Evolutionary conservation across 208 protist genomes (phyloP).

Genomic region (Leishmania amazonensis): DNA sequence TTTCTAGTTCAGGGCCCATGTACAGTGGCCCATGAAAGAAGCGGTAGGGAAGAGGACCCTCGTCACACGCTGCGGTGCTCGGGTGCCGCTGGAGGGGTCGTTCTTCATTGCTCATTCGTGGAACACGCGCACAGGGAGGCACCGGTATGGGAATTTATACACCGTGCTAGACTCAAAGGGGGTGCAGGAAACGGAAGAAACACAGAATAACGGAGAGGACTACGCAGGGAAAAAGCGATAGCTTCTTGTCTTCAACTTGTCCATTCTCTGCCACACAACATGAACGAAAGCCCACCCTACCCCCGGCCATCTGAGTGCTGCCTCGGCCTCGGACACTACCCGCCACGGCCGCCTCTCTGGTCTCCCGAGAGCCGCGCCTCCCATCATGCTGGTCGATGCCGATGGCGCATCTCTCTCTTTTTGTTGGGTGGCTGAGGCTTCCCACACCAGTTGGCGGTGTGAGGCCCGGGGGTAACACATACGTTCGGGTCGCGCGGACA

Average conservation of each 20-base stretch:
- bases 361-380: neutral
- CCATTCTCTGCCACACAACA: neutral
- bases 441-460: neutral
- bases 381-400: neutral
- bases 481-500: neutral
- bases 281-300: neutral
- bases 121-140: neutral
- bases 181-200: neutral
- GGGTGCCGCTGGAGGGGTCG: neutral
- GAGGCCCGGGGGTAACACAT: neutral
- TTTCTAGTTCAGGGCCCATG: neutral
- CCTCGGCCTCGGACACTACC: too few species aligned
- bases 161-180: neutral
- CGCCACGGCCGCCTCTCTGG: neutral
- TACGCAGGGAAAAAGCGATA: neutral
- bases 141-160: neutral
- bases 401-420: too few species aligned
- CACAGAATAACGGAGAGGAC: neutral
- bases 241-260: neutral
- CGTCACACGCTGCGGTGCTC: neutral
- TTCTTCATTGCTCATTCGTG: neutral
- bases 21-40: neutral
- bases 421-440: neutral
- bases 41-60: neutral
- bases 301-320: neutral